A percentile compares a stretch with the other conserved stretches of the same genome.
phyloP scores from a whole-genome alignment of 805 yeast species.

The Blastobotrys americana region DNA sequence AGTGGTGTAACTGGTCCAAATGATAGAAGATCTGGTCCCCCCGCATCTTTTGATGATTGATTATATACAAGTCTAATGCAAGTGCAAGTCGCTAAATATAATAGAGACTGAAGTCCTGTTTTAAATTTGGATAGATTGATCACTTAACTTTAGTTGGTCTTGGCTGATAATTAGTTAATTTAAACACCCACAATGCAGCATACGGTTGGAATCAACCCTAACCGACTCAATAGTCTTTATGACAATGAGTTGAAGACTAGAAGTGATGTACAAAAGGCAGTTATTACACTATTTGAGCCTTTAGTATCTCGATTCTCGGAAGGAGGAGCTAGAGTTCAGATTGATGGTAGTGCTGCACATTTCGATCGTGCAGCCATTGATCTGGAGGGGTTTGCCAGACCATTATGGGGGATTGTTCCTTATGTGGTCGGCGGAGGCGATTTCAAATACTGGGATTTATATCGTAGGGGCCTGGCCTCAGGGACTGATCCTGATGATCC shows the following conservation, averaged over 20 bases:
- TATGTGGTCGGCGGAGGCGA: conserved; percentile 20
- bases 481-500: conserved; percentile 27
- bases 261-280: conserved; percentile 13
- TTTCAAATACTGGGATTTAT: conserved; percentile 25
- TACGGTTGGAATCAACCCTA: background rate
- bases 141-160: too few species aligned
- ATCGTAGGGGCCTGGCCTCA: conserved; percentile 23
- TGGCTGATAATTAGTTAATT: too few species aligned
- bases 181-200: background rate
- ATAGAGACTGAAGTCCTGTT: too few species aligned
- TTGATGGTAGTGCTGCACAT: conserved; percentile 24
- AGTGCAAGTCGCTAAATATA: too few species aligned
- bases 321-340: conserved; percentile 15
- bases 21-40: too few species aligned
- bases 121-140: too few species aligned
- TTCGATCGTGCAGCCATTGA: conserved; percentile 24
- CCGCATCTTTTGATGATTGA: too few species aligned
- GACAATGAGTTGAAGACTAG: conserved; percentile 12
- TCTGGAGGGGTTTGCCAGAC: conserved; percentile 29
- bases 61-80: too few species aligned
- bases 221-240: conserved; percentile 10
- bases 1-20: too few species aligned
- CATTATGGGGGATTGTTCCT: conserved; percentile 31
- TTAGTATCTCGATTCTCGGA: conserved; percentile 15
- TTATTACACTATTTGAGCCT: conserved; percentile 14